Conservation (phyloP, 2,329 filamentous ascomycete genomes). For the Xylariaceae sp. region DNA sequence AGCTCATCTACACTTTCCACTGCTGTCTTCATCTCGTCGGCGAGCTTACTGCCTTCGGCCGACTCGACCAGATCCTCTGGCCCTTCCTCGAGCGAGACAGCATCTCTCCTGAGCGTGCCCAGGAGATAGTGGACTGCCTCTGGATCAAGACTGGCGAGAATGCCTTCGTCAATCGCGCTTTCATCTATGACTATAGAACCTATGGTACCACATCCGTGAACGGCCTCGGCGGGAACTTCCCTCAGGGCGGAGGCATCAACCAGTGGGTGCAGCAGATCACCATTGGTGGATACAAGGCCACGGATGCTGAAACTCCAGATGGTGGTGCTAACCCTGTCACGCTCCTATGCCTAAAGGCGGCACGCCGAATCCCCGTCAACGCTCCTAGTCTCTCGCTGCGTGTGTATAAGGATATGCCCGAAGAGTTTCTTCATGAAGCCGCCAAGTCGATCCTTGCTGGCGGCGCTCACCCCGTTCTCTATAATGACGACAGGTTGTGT, state of each 20-base stretch:
- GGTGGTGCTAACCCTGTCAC: conserved; percentile 25
- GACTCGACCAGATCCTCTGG: conserved; percentile 27
- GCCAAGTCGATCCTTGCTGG: conserved; percentile 21
- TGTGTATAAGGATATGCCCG: conserved; percentile 13
- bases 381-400: conserved; percentile 24
- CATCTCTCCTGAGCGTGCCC: conserved; percentile 11
- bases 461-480: conserved; percentile 22
- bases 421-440: conserved; percentile 18
- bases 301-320: conserved; percentile 7
- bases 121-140: conserved; percentile 26
- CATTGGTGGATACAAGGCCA: conserved; percentile 21
- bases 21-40: conserved; percentile 24
- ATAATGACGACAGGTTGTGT: conserved; percentile 27
- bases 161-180: conserved; percentile 29
- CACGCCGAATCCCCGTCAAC: conserved; percentile 26
- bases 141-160: conserved; percentile 28
- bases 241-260: conserved; percentile 27
- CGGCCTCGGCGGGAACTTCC: conserved; percentile 22
- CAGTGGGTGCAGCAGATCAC: conserved; percentile 29
- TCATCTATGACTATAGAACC: conserved; percentile 26
- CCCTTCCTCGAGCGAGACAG: conserved; percentile 19
- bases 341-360: conserved; percentile 20
- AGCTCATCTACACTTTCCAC: conserved; percentile 25
- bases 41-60: conserved; percentile 24
- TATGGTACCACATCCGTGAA: conserved; percentile 21